Base-by-base conservation (phyloP, 805 yeast species). In the Soucietia sequanensis region DNA sequence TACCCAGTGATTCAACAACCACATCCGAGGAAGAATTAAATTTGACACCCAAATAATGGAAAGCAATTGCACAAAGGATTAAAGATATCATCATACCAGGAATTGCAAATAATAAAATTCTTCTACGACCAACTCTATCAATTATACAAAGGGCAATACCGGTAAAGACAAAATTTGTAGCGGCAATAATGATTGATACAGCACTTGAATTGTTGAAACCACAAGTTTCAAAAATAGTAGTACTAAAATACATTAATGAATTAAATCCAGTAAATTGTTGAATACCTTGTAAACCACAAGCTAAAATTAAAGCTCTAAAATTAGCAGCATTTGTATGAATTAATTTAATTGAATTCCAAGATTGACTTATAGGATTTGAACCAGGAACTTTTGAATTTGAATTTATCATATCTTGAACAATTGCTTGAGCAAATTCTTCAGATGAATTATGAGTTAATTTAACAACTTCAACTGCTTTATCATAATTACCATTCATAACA, bases 251-350 rank as follows among this genome's bases (percentile, higher is more conserved):
- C 95, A 91, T 86, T 50, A 91, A 75, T 5, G 97, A 87, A 65
- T 91, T 93, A 78, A 91, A 91, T 46, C 98, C 98, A 12, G 95
- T 84, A 51, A 91, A 88, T 65, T 91, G 99, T 68, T 91, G 98
- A 52, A 93, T 84, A 39, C 95, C 96, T 65, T 93, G 98, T 46
- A 91, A 66, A 22, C 95, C 96, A 69, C 96, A 89, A 8, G 91
- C 93, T 52, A 91, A 80, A 22, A 90, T 68, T 42, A 93, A 73
- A 5, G 96, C 98, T 53, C 98, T 79, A 41, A 87, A 78, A 60
- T 91, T 90, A 1, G 95, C 81, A 25, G 87, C 86, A 24, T 73
- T 75, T 1, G 64, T 62, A 56, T 84, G 91, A 47, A 84, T 68
- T 42, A 79, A 72, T 43, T 72, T 76, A 43, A 83, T 64, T 8